A percentile compares a stretch with the other conserved stretches of the same genome.
These are phyloP conservation scores for Mycena alexandri DNA, from an alignment of 768 basidiomycete species.

Conservation along the genomic window DNA sequence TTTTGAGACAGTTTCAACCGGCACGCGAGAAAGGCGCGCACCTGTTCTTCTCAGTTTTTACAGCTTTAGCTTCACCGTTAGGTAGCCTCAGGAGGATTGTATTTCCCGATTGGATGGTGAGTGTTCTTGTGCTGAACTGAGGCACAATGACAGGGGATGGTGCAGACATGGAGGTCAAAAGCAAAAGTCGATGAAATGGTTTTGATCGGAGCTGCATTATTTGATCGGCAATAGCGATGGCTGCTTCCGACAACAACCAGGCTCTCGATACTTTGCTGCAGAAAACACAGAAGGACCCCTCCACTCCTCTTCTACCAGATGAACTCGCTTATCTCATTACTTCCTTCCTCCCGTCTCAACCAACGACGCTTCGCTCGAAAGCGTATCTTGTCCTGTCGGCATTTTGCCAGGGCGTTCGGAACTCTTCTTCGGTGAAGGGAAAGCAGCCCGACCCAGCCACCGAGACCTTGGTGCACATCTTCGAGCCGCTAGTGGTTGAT, in stretches of 20 bases:
- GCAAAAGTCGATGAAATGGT: not conserved
- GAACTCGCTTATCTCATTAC: constrained; percentile 66
- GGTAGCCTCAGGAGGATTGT: constrained; percentile 86
- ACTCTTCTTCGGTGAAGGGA: constrained; percentile 49
- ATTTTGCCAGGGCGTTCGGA: constrained; percentile 72
- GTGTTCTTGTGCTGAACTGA: constrained; percentile 39
- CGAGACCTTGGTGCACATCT: constrained; percentile 60
- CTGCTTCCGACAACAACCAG: constrained; percentile 16
- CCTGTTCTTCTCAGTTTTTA: constrained; percentile 81
- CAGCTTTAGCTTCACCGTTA: constrained; percentile 80
- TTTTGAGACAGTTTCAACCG: constrained; percentile 16
- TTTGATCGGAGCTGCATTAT: constrained; percentile 9
- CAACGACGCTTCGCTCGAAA: constrained; percentile 67
- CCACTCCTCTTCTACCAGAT: constrained; percentile 59
- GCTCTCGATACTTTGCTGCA: constrained; percentile 48
- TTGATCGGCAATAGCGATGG: constrained; percentile 23
- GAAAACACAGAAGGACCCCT: constrained; percentile 45
- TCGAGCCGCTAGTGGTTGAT: constrained; percentile 63
- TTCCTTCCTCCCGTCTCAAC: constrained; percentile 64
- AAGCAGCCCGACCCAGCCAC: constrained; percentile 62
- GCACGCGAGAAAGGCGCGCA: constrained; percentile 52
- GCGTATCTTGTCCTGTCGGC: constrained; percentile 78
- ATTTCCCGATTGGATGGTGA: constrained; percentile 73
- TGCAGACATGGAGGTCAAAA: constrained; percentile 26
- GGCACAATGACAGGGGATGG: constrained; percentile 7